Evolutionary conservation across 2,329 filamentous ascomycete genomes (phyloP).

Genomic region (Xylaria polymorpha): DNA sequence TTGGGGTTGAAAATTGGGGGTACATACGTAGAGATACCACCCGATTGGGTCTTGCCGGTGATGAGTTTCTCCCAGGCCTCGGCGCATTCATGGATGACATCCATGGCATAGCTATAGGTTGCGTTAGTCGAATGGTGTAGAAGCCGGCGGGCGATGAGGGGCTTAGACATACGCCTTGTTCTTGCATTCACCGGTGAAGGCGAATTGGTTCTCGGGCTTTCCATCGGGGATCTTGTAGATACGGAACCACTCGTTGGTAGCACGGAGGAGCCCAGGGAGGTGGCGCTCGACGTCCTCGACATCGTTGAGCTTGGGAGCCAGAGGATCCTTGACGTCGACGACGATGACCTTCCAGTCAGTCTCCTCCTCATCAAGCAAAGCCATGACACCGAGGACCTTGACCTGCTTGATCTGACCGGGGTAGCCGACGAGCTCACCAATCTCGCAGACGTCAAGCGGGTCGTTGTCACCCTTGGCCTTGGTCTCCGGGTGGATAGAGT

Average conservation of each 20-base stretch:
- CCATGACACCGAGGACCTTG: conserved; percentile 99
- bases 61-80: conserved; percentile 98
- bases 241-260: conserved; percentile 99
- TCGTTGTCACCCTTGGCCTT: conserved; percentile 99
- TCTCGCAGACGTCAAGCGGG: conserved; percentile 99
- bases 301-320: conserved; percentile 96
- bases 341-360: conserved; percentile 99
- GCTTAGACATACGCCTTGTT: conserved; percentile 82
- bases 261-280: conserved; percentile 93
- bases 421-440: conserved; percentile 97
- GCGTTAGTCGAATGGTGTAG: conserved; percentile 42
- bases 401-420: conserved; percentile 98
- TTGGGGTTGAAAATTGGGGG: conserved; percentile 7
- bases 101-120: conserved; percentile 80
- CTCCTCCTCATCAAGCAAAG: conserved; percentile 98
- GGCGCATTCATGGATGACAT: conserved; percentile 93
- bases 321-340: conserved; percentile 97
- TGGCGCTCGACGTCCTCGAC: conserved; percentile 99
- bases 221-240: conserved; percentile 99
- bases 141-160: background rate
- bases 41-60: conserved; percentile 84
- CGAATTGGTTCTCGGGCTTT: conserved; percentile 99
- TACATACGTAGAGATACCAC: conserved; percentile 84
- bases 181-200: conserved; percentile 99
- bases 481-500: conserved; percentile 94